Percentiles rank a stretch among this genome's conserved stretches.
phyloP scores from a whole-genome alignment of 2,329 filamentous ascomycete genomes.

The Venturia carpophila region DNA sequence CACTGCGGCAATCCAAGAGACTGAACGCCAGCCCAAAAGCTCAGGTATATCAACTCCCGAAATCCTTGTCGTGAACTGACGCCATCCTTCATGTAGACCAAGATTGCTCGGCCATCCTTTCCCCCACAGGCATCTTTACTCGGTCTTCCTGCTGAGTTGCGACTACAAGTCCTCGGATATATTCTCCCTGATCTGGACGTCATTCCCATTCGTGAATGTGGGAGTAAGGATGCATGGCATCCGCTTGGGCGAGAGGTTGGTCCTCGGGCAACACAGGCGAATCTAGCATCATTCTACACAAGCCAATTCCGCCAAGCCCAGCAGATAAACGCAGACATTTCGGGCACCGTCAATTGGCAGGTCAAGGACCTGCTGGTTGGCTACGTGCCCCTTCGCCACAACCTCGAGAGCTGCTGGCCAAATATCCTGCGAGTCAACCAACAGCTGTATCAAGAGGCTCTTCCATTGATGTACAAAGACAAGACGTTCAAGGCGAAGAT shows the following conservation, averaged over 20 bases:
- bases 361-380: not conserved
- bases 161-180: conserved; percentile 15
- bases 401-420: conserved; percentile 11
- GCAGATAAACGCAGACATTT: not conserved
- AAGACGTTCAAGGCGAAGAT: conserved; percentile 14
- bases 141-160: conserved; percentile 11
- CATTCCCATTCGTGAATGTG: not conserved
- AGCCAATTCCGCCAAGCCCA: not conserved
- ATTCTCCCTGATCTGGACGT: conserved; percentile 11
- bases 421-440: conserved; percentile 5
- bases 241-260: not conserved
- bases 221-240: not conserved
- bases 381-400: conserved; percentile 12
- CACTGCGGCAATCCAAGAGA: conserved; percentile 2
- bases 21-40: not conserved
- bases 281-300: not conserved
- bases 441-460: conserved; percentile 3
- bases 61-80: not conserved
- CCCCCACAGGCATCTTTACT: conserved; percentile 6
- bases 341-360: not conserved
- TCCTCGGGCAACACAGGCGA: not conserved
- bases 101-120: not conserved
- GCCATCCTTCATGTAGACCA: not conserved
- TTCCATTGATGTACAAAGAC: conserved; percentile 9
- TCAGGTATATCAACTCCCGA: not conserved